phyloP scores from a whole-genome alignment of 2,329 filamentous ascomycete species.

The Aspergillus ochraceoroseus region DNA sequence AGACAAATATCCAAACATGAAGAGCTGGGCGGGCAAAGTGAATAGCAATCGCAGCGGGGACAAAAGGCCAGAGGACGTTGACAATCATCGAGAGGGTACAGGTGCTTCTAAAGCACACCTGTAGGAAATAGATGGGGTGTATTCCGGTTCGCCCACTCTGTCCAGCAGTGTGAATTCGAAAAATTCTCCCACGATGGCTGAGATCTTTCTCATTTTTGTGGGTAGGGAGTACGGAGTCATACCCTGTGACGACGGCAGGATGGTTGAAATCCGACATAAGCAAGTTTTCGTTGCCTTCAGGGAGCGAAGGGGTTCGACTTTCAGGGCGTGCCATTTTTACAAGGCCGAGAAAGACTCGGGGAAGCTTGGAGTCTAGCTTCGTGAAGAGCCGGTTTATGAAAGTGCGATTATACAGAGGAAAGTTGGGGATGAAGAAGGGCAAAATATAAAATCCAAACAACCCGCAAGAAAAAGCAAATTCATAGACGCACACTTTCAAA shows the following conservation, averaged over 20 bases:
- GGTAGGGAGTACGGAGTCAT: slow-evolving; percentile 26
- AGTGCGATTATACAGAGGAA: too few species aligned
- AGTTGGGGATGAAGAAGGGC: too few species aligned
- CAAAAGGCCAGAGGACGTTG: slow-evolving; percentile 70
- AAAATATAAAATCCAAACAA: too few species aligned
- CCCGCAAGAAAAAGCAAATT: too few species aligned
- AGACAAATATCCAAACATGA: slow-evolving; percentile 61
- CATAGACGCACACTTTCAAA: too few species aligned
- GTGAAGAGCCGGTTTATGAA: neutral
- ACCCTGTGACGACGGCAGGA: slow-evolving; percentile 15
- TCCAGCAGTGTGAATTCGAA: slow-evolving; percentile 45
- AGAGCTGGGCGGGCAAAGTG: slow-evolving; percentile 53
- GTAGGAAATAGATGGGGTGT: slow-evolving; percentile 59
- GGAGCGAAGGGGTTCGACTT: slow-evolving; percentile 10
- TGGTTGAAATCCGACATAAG: slow-evolving; percentile 13
- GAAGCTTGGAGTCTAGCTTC: neutral
- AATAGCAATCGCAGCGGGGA: slow-evolving; percentile 66
- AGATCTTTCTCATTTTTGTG: slow-evolving; percentile 22
- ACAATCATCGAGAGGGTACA: slow-evolving; percentile 60
- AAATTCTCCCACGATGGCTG: slow-evolving; percentile 22
- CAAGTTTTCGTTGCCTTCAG: slow-evolving; percentile 7
- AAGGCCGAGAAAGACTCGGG: neutral
- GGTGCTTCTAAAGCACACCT: slow-evolving; percentile 60
- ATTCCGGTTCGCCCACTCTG: slow-evolving; percentile 66
- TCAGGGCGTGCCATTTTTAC: slow-evolving; percentile 1